Conservation (phyloP, 2,329 filamentous ascomycete genomes). For the Trichoderma gracile region DNA sequence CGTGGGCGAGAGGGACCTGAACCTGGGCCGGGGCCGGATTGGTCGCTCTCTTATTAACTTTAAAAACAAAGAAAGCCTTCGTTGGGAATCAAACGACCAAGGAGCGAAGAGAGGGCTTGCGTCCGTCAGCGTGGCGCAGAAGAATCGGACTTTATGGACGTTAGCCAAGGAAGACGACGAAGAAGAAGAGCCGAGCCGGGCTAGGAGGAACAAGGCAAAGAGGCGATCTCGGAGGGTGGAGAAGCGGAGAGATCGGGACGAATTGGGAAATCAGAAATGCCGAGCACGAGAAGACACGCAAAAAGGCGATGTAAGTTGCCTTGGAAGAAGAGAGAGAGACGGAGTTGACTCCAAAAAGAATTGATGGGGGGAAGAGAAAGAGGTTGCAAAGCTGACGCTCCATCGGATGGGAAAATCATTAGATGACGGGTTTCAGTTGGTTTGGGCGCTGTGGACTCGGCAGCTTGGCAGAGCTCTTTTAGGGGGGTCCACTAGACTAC, state of each 20-base stretch:
- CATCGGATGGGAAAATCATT: neutral
- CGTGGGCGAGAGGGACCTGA: neutral
- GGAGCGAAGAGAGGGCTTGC: constrained; percentile 1
- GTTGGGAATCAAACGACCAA: neutral
- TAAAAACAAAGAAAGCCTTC: neutral
- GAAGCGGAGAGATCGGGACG: constrained; percentile 13
- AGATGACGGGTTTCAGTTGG: neutral
- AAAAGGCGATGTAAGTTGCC: neutral
- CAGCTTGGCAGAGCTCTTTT: neutral
- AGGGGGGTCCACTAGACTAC: constrained; percentile 5
- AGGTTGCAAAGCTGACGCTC: neutral
- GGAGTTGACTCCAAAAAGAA: neutral
- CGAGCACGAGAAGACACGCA: neutral
- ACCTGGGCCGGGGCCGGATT: neutral
- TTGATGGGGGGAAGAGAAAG: neutral
- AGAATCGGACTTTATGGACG: neutral
- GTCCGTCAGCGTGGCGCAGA: constrained; percentile 14
- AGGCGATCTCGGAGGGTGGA: neutral
- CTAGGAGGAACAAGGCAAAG: neutral
- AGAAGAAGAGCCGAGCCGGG: neutral
- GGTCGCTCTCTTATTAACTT: neutral
- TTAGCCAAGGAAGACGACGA: neutral
- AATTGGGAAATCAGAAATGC: neutral
- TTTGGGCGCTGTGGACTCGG: neutral
- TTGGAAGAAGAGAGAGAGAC: neutral